A percentile compares a stretch with the other conserved stretches of the same genome.
These are phyloP conservation scores for Priceomyces fermenticarens DNA, from an alignment of 805 yeast species.

Conservation along the genomic window DNA sequence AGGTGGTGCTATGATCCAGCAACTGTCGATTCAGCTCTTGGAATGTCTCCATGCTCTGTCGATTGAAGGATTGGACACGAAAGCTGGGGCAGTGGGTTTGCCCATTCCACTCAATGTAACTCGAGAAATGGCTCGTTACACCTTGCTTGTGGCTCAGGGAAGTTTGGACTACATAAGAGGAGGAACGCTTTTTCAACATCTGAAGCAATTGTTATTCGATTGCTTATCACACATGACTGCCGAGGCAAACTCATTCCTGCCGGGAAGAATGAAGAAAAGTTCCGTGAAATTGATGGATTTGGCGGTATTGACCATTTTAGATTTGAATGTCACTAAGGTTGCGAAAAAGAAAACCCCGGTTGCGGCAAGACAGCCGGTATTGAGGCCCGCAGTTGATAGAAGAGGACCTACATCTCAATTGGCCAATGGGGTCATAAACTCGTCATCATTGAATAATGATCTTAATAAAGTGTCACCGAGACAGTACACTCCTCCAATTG, in stretches of 20 bases:
- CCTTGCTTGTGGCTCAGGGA: slow-evolving; percentile 68
- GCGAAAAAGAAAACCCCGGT: slow-evolving; percentile 13
- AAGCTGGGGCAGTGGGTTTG: slow-evolving; percentile 15
- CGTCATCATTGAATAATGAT: too few species aligned
- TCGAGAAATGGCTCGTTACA: slow-evolving; percentile 60
- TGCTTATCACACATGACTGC: slow-evolving; percentile 48
- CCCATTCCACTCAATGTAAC: slow-evolving; percentile 66
- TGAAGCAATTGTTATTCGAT: slow-evolving; percentile 52
- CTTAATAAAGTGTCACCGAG: too few species aligned
- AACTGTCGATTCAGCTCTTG: slow-evolving; percentile 60
- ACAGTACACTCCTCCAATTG: background rate
- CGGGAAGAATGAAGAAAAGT: slow-evolving; percentile 60
- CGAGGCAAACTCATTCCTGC: slow-evolving; percentile 51
- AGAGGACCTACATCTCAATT: slow-evolving; percentile 10
- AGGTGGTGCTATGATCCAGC: slow-evolving; percentile 66
- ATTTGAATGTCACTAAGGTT: slow-evolving; percentile 39
- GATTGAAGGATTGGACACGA: slow-evolving; percentile 30
- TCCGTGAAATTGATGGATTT: slow-evolving; percentile 56
- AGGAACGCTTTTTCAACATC: slow-evolving; percentile 74
- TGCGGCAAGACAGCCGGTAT: slow-evolving; percentile 14
- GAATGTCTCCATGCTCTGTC: slow-evolving; percentile 46
- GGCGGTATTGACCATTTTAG: slow-evolving; percentile 59
- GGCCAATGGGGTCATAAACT: background rate
- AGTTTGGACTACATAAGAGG: slow-evolving; percentile 80
- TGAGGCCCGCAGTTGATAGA: slow-evolving; percentile 22